These are phyloP conservation scores for Urostyla sp. DNA, from an alignment of 73 alveolate genomes.

Conservation along the genomic window DNA sequence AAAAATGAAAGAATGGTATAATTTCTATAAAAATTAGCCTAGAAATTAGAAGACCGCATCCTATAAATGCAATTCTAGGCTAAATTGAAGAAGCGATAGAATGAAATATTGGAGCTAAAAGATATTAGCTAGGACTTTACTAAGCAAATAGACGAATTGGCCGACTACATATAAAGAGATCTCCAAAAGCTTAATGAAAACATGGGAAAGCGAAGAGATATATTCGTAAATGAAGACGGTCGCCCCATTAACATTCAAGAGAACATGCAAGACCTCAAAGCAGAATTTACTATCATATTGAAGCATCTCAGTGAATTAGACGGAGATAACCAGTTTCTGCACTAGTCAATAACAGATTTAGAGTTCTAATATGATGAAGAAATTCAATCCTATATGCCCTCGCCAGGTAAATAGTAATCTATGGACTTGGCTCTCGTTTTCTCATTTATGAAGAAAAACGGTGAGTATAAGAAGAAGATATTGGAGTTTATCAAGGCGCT, in stretches of 20 bases:
- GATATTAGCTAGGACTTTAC: conserved; percentile 33
- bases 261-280: conserved; percentile 10
- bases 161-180: conserved; percentile 13
- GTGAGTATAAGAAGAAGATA: conserved; percentile 46
- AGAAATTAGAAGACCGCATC: conserved; percentile 42
- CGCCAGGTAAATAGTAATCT: too few relatives aligned
- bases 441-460: conserved; percentile 24
- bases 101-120: conserved; percentile 7
- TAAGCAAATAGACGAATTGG: conserved; percentile 16
- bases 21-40: conserved; percentile 29
- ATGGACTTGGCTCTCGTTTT: too few relatives aligned
- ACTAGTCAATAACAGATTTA: background rate
- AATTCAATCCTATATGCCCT: too few relatives aligned
- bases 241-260: conserved; percentile 11
- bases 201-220: too few relatives aligned
- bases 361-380: too few relatives aligned
- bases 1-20: conserved; percentile 28
- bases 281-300: conserved; percentile 5
- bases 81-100: conserved; percentile 32
- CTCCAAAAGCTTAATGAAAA: conserved; percentile 13
- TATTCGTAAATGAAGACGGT: too few relatives aligned
- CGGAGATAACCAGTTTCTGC: background rate
- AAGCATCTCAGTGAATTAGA: background rate
- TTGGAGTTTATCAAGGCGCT: conserved; percentile 29
- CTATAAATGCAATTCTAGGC: conserved; percentile 36